A percentile compares a stretch with the other conserved stretches of the same genome.
phyloP scores from a whole-genome alignment of 345 rosid species.

The Balakata baccata region DNA sequence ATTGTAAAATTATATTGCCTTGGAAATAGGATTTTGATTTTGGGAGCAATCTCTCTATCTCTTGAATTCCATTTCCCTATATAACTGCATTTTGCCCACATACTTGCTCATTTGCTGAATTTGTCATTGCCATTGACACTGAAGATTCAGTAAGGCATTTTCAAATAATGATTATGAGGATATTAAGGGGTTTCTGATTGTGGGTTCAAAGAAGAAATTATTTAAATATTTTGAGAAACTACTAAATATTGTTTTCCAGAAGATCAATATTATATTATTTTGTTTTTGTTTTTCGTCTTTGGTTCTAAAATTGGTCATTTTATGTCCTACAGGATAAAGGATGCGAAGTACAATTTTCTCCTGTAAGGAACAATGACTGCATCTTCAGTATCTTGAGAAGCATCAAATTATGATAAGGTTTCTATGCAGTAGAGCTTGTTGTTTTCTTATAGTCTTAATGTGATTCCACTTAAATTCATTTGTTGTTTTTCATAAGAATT shows the following conservation, averaged over 20 bases:
- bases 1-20: not conserved
- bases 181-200: not conserved
- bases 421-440: slow-evolving; percentile 83
- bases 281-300: not conserved
- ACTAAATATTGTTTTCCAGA: slow-evolving; percentile 1
- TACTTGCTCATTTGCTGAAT: not conserved
- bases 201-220: not conserved
- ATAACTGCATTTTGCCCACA: not conserved
- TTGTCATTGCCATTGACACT: not conserved
- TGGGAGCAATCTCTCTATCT: not conserved
- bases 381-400: slow-evolving; percentile 53
- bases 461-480: slow-evolving; percentile 16
- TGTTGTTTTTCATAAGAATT: not conserved
- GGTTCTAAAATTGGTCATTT: slow-evolving; percentile 23
- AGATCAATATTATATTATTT: not conserved
- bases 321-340: slow-evolving; percentile 23
- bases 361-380: slow-evolving; percentile 49
- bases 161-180: not conserved
- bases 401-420: slow-evolving; percentile 68
- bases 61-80: not conserved
- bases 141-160: no score
- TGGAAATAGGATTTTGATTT: slow-evolving; percentile 10
- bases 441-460: slow-evolving; percentile 86
- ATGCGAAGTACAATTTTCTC: not conserved
- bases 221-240: not conserved